Evolutionary conservation across 106 monocot species (phyloP), one percentile per base, ranked within the genome.

Genomic region (Apostasia ramifera): DNA sequence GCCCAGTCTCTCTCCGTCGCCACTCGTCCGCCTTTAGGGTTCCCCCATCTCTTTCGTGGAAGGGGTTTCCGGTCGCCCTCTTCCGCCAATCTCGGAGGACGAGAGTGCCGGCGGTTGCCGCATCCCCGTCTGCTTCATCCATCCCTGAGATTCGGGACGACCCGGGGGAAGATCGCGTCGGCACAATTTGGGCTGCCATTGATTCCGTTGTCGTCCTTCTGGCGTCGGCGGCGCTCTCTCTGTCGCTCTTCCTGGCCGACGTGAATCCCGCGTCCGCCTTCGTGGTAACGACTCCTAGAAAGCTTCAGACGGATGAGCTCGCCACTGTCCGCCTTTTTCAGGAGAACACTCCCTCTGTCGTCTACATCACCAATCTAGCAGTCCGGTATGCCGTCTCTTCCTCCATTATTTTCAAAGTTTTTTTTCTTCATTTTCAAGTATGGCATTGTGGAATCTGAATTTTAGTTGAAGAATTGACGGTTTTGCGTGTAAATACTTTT

Each of bases 311-410:
- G 9, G 95, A 95, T 61, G 95, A 95, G 82, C 86, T 86, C 66
- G 91, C 95, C 48, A 95, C 95, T 14, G 95, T 95, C 3, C 73
- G 84, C 15, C 74, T 95, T 53, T 95, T 95, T 78, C 86, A 92
- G 82, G 84, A 86, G 78, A 95, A 92, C 79, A 95, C 95, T 1
- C 95, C 95, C 44, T 92, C 92, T 40, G 95, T 95, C 39, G 95
- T 95, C 70, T 95, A 95, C 71, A 95, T 95, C 77, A 95, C 95
- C 47, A 95, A 95, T 72, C 86, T 95, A 9, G 91, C 91, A 65
- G 79, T 79, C 55, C 69, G 95, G 95, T 95, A 64, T 51, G 50
- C 5, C 13, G 26, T 40, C 7, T 40, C 47, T 1, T 66, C 13
- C 66, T 44, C 2, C 5, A 46, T 48, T 66, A 44, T 38, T 63